Base-by-base conservation (phyloP, 2,329 filamentous ascomycete species). In the Emmonsia crescens region DNA sequence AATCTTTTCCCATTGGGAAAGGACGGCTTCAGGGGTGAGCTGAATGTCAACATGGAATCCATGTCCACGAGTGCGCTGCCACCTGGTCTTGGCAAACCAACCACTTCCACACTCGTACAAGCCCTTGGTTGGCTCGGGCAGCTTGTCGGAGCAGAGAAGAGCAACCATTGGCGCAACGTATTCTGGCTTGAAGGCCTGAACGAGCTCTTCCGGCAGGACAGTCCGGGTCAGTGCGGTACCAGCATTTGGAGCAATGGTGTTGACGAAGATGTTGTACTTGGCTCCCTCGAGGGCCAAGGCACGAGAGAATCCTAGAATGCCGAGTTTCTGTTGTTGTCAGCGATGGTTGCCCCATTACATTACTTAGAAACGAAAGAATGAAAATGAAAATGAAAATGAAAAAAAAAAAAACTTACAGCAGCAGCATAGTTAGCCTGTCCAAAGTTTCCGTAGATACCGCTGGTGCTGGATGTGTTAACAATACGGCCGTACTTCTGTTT, bases 401-500 rank as follows among this genome's bases (percentile, higher is more conserved):
- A 38, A 10, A 14, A 8, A 49, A 51, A 65, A 74, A 66, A 46
- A 82, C 86, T 79, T 83, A 89, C 86, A 62, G 89, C 89, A 63
- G 93, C 90, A 65, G 94, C 84, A 76, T 99, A 99, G 83, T 99
- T 99, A 71, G 93, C 90, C 78, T 99, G 94, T 65, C 94, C 94
- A 74, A 99, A 99, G 83, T 96, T 99, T 69, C 94, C 94, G 75
- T 99, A 99, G 76, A 99, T 96, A 77, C 94, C 94, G 69, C 89
- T 95, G 57, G 94, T 97, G 42, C 91, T 96, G 48, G 94, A 94
- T 56, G 94, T 99, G 83, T 99, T 99, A 72, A 99, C 82, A 64
- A 99, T 86, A 71, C 94, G 91, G 68, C 94, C 94, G 72, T 96
- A 99, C 82, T 96, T 97, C 77, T 99, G 94, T 83, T 96, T 96